Conservation (phyloP, 2,329 filamentous ascomycete genomes). For the Westerdykella sp. region DNA sequence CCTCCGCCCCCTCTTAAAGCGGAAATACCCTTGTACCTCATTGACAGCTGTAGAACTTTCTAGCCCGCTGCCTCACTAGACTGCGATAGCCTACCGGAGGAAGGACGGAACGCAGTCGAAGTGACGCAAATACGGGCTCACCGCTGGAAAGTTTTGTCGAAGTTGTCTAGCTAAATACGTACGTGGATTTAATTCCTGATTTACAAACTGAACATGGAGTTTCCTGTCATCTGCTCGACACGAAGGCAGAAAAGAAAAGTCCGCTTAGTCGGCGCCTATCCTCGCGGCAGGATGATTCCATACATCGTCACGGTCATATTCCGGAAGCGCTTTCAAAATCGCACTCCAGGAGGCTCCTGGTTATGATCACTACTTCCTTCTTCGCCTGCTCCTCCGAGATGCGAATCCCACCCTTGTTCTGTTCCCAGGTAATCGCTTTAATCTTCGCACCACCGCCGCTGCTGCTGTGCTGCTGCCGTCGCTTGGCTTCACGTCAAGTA, state of each 20-base stretch:
- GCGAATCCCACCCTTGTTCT: conserved; percentile 1
- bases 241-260: not conserved
- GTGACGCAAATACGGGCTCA: too few relatives aligned
- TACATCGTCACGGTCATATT: not conserved
- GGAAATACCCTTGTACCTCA: too few relatives aligned
- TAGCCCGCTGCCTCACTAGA: too few relatives aligned
- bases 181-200: too few relatives aligned
- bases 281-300: not conserved
- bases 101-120: too few relatives aligned
- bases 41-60: too few relatives aligned
- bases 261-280: not conserved
- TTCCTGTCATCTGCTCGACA: too few relatives aligned
- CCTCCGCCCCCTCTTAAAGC: too few relatives aligned
- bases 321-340: conserved; percentile 1
- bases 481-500: not conserved
- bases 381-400: conserved; percentile 2
- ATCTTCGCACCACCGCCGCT: conserved; percentile 2
- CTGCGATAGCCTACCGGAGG: too few relatives aligned
- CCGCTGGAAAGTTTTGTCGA: too few relatives aligned
- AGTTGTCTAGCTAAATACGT: too few relatives aligned
- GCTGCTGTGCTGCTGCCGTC: not conserved
- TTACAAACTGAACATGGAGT: too few relatives aligned
- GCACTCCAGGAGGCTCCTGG: not conserved
- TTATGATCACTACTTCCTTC: not conserved
- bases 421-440: conserved; percentile 1